phyloP scores from a whole-genome alignment of 768 basidiomycete genomes.

The Mycena maculata region DNA sequence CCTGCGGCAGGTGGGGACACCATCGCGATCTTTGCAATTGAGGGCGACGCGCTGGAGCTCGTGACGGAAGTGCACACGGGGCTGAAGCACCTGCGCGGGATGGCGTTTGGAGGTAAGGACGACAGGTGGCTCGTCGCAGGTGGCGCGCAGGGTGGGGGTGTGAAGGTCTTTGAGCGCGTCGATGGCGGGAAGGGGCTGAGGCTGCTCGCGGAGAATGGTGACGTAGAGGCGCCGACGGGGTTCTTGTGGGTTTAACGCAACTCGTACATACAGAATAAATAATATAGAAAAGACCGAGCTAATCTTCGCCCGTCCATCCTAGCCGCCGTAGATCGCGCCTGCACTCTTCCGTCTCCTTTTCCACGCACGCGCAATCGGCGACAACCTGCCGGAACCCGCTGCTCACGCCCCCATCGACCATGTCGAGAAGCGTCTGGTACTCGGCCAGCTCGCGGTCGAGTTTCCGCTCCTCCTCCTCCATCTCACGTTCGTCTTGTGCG shows the following conservation, averaged over 20 bases:
- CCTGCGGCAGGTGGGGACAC: slow-evolving; percentile 76
- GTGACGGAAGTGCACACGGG: slow-evolving; percentile 76
- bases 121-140: slow-evolving; percentile 73
- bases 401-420: slow-evolving; percentile 53
- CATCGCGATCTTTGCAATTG: slow-evolving; percentile 74
- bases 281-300: background rate
- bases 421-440: slow-evolving; percentile 53
- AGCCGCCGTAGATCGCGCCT: slow-evolving; percentile 59
- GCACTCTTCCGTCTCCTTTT: slow-evolving; percentile 63
- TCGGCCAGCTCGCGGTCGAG: slow-evolving; percentile 55
- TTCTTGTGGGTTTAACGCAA: slow-evolving; percentile 68
- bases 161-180: slow-evolving; percentile 77
- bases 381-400: slow-evolving; percentile 60
- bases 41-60: slow-evolving; percentile 58
- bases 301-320: slow-evolving; percentile 60
- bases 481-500: slow-evolving; percentile 47
- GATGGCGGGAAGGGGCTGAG: slow-evolving; percentile 68
- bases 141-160: slow-evolving; percentile 70
- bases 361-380: slow-evolving; percentile 59
- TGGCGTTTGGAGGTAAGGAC: slow-evolving; percentile 72
- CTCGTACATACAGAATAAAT: background rate
- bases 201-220: slow-evolving; percentile 59
- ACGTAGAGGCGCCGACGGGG: slow-evolving; percentile 60
- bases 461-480: slow-evolving; percentile 49
- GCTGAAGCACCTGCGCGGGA: slow-evolving; percentile 75